phyloP scores from a whole-genome alignment of 345 rosid genomes.

The Gossypium australe region DNA sequence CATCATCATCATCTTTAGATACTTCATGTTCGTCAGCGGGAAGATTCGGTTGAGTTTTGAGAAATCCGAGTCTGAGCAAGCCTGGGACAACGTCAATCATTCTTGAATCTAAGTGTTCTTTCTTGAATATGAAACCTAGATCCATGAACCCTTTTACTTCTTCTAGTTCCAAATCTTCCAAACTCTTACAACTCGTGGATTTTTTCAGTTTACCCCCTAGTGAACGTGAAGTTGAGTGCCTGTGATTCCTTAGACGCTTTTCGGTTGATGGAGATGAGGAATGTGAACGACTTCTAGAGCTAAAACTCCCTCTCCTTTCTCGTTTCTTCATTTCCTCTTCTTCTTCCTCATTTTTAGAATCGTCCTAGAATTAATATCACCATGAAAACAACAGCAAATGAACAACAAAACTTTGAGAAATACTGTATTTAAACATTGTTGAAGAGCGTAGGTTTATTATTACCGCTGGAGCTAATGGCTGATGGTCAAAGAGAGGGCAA shows the following conservation, averaged over 20 bases:
- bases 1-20: not conserved
- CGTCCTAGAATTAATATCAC: constrained; percentile 15
- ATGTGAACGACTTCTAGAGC: constrained; percentile 26
- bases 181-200: constrained; percentile 40
- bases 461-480: not conserved
- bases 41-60: not conserved
- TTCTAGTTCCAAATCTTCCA: constrained; percentile 51
- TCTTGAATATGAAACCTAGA: constrained; percentile 55
- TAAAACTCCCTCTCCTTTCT: constrained; percentile 27
- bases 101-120: constrained; percentile 40
- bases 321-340: constrained; percentile 18
- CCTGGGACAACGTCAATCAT: constrained; percentile 58
- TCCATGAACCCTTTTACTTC: constrained; percentile 70
- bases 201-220: constrained; percentile 18
- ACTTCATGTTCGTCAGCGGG: not conserved
- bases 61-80: constrained; percentile 33
- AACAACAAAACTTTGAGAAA: not conserved
- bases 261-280: constrained; percentile 33
- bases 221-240: constrained; percentile 5
- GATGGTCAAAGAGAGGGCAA: constrained; percentile 3
- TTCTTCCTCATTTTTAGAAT: constrained; percentile 6
- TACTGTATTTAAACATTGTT: not conserved
- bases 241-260: constrained; percentile 12
- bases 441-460: not conserved
- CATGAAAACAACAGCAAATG: not conserved